A percentile compares a stretch with the other conserved stretches of the same genome.
These are phyloP conservation scores for Fusarium ramigenum DNA, from an alignment of 2,329 filamentous ascomycete genomes.

Conservation along the genomic window DNA sequence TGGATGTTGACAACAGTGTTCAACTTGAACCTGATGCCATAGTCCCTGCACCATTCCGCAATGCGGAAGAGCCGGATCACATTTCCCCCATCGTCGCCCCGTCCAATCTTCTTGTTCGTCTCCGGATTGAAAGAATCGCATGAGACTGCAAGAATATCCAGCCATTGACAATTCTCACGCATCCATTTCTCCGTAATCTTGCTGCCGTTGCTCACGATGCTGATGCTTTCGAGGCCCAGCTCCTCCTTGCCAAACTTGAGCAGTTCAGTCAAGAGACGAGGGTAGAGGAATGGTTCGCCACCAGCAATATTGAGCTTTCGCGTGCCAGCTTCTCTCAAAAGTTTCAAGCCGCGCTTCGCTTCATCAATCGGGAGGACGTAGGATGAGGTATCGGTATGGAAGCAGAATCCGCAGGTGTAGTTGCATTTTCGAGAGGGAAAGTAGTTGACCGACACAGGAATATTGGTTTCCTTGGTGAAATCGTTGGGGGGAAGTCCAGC, in stretches of 20 bases:
- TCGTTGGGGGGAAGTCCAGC: fast-evolving
- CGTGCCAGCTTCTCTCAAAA: not conserved
- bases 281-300: not conserved
- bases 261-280: not conserved
- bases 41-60: not conserved
- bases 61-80: not conserved
- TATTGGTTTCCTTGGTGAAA: not conserved
- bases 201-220: not conserved
- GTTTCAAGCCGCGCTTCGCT: not conserved
- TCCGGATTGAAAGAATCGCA: not conserved
- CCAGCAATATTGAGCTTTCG: not conserved
- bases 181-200: not conserved
- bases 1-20: not conserved
- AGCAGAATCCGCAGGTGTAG: not conserved
- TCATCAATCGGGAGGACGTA: not conserved
- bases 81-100: not conserved
- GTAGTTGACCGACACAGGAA: not conserved
- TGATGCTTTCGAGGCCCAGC: not conserved
- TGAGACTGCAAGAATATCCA: not conserved
- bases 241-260: not conserved
- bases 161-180: not conserved
- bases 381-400: not conserved
- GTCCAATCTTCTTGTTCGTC: not conserved
- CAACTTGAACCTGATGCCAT: not conserved
- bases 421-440: not conserved